Evolutionary conservation across 805 yeast genomes (phyloP).

Genomic region (Ogataea pignaliae): DNA sequence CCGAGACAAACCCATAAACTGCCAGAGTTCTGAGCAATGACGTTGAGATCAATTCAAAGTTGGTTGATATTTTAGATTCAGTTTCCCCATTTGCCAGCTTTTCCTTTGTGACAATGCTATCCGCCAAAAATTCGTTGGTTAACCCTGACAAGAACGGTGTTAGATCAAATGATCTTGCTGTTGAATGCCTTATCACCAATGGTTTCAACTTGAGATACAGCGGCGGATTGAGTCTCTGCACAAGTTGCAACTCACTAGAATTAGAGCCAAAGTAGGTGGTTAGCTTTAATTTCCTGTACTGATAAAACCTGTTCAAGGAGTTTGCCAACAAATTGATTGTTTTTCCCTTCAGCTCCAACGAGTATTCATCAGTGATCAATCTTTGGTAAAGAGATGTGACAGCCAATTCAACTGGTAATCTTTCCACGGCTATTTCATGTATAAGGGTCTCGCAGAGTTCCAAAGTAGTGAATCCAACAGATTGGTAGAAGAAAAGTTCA

Average conservation of each 20-base stretch:
- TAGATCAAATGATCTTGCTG: slow-evolving; percentile 30
- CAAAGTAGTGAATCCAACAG: slow-evolving; percentile 67
- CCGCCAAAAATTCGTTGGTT: slow-evolving; percentile 29
- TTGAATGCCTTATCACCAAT: slow-evolving; percentile 28
- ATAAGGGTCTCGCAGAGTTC: slow-evolving; percentile 64
- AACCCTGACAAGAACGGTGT: slow-evolving; percentile 28
- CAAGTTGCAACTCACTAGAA: slow-evolving; percentile 33
- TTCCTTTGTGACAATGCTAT: slow-evolving; percentile 13
- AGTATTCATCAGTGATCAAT: slow-evolving; percentile 43
- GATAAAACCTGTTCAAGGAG: slow-evolving; percentile 78
- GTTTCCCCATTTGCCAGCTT: slow-evolving; percentile 14
- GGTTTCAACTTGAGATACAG: slow-evolving; percentile 37
- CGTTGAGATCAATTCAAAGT: slow-evolving; percentile 55
- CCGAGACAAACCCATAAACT: slow-evolving; percentile 45
- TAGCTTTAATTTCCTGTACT: slow-evolving; percentile 59
- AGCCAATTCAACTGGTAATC: slow-evolving; percentile 65
- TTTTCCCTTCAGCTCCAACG: slow-evolving; percentile 51
- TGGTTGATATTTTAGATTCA: slow-evolving; percentile 33
- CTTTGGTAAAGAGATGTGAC: slow-evolving; percentile 49
- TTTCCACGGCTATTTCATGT: slow-evolving; percentile 56
- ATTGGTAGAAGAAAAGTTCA: slow-evolving; percentile 76
- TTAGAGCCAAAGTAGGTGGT: slow-evolving; percentile 29
- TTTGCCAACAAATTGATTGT: slow-evolving; percentile 66
- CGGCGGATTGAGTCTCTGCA: slow-evolving; percentile 52
- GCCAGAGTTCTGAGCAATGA: slow-evolving; percentile 49